Base-by-base conservation (phyloP, 768 basidiomycete genomes). In the Lentinula lateritia region DNA sequence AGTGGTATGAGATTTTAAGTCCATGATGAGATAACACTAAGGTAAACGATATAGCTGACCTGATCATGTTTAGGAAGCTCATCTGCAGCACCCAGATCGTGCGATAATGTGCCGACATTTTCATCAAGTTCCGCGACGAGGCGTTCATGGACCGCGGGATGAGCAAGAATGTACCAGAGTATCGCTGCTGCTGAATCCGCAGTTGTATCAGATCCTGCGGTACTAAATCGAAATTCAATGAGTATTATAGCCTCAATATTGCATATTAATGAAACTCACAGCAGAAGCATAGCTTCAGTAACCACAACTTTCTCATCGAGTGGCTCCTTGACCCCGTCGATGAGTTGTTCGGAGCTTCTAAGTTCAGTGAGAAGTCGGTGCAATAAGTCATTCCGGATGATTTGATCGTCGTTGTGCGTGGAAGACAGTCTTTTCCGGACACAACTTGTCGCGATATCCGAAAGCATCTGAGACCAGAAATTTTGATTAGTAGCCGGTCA, bases 41-140 rank as follows among this genome's bases (percentile, higher is more conserved):
- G 6, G n/a, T 1, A 32, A 52, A 52, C 6, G 28, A 9, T 39
- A 36, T 36, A 10, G 36, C 38, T 43, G 23, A 56, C 55, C 55
- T 56, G 55, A n/a, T 56, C 55, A 43, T 56, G 55, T 34, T 56
- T 56, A 16, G 55, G 55, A 9, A 56, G 36, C 18, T 54, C 55
- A 13, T 56, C 55, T 16, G 41, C 39, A 38, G 41, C 18, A 45
- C 18, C 41, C 7, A 56, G 16, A 23, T 56, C 55, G 3, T 56
- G 55, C 10, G 55, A 42, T n/a, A 56, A 32, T 5, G 32, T 43
- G 13, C 55, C 55, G 41, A 56, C 23, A 9, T 45, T 56, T 23
- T 56, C 39, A 32, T 56, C 55, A 5, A 56, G 41, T n/a, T 56
- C 55, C 5, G 18, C 38, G 12, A 56, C 16, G 23, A 56, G 55